Conservation (phyloP, 164 flowering plant genomes). For the Liriodendron chinense region DNA sequence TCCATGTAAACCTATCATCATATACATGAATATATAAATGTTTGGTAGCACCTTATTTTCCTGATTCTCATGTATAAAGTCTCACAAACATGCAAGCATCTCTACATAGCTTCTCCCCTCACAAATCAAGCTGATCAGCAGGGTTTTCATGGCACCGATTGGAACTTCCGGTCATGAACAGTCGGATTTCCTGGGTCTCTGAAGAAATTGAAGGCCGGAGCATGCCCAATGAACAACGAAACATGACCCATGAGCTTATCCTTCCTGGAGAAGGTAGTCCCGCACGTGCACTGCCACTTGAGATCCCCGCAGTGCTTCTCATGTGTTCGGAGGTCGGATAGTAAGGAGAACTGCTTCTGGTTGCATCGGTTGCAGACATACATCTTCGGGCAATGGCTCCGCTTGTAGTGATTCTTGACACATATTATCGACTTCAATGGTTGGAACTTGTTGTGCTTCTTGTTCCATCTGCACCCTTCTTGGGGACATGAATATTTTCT, state of each 20-base stretch:
- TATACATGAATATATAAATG: no score
- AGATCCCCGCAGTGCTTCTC: constrained; percentile 83
- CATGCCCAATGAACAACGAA: constrained; percentile 59
- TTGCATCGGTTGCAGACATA: constrained; percentile 74
- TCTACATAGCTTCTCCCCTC: no score
- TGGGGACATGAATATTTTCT: constrained; percentile 77
- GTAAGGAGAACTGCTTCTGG: constrained; percentile 67
- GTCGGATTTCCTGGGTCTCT: constrained; percentile 1
- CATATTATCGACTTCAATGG: constrained; percentile 80
- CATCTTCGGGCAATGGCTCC: constrained; percentile 80
- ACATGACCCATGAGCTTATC: constrained; percentile 87
- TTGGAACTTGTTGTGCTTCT: constrained; percentile 68
- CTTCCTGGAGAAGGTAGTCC: constrained; percentile 74
- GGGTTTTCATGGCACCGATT: no score
- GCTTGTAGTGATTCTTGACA: constrained; percentile 80
- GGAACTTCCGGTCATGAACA: not conserved
- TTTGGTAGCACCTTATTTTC: no score
- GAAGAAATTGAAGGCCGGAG: constrained; percentile 25
- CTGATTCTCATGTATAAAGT: no score
- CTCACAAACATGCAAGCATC: no score
- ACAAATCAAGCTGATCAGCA: no score
- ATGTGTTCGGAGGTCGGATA: constrained; percentile 77
- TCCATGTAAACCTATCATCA: no score
- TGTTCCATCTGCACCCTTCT: constrained; percentile 78
- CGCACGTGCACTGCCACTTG: constrained; percentile 83